Percentiles rank a stretch among this genome's conserved stretches.
Conservation (phyloP, 2,329 filamentous ascomycete species). For the Rhynchosporium secalis region DNA sequence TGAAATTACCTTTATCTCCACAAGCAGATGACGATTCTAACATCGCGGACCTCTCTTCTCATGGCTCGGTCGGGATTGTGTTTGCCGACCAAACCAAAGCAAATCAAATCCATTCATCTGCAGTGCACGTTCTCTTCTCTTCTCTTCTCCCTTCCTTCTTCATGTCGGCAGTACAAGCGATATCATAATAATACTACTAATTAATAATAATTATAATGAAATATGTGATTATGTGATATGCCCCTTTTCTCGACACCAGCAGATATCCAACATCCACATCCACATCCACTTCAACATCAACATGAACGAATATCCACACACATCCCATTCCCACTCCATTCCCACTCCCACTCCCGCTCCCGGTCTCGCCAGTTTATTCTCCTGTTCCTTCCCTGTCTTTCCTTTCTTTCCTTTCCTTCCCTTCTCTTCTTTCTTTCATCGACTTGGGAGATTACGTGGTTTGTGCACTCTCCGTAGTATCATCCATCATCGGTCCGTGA, state of each 20-base stretch:
- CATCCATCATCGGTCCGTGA: slow-evolving; percentile 9
- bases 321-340: too few relatives aligned
- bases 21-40: neutral
- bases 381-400: too few relatives aligned
- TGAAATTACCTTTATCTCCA: neutral
- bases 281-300: neutral
- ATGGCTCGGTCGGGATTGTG: neutral
- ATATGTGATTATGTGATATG: neutral
- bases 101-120: neutral
- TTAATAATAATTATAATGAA: neutral
- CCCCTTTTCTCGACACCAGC: slow-evolving; percentile 1
- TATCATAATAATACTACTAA: too few relatives aligned
- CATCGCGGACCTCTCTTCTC: neutral
- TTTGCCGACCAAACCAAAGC: neutral
- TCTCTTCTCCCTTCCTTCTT: neutral
- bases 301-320: too few relatives aligned
- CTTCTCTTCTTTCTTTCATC: neutral
- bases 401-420: too few relatives aligned
- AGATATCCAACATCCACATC: neutral
- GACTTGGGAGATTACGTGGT: neutral
- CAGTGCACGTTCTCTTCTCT: slow-evolving; percentile 1
- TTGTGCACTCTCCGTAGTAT: neutral
- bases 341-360: too few relatives aligned
- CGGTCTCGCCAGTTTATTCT: too few relatives aligned
- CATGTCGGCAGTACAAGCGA: neutral